Evolutionary conservation across 2,329 filamentous ascomycete species (phyloP).

Genomic region (Ceratocystis destructans): DNA sequence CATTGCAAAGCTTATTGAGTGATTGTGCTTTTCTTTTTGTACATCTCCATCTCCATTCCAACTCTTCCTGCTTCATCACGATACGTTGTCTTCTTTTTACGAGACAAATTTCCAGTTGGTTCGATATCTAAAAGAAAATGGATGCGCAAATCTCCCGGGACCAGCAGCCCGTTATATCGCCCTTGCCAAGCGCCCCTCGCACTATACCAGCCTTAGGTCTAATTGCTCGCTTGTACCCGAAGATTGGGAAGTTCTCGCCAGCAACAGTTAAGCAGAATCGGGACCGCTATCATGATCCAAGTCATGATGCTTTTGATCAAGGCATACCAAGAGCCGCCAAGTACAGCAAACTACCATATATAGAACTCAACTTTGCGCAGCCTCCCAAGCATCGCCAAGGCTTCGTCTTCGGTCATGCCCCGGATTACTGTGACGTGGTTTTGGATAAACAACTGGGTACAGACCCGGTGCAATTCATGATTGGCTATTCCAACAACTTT

Average conservation of each 20-base stretch:
- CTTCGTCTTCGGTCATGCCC: conserved; percentile 6
- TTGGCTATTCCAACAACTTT: conserved; percentile 7
- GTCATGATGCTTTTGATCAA: not conserved
- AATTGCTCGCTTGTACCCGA: conserved; percentile 8
- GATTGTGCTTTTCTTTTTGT: not conserved
- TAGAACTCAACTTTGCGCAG: conserved; percentile 4
- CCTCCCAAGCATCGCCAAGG: conserved; percentile 10
- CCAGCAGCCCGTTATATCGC: not conserved
- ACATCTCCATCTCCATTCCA: not conserved
- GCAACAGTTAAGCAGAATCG: not conserved
- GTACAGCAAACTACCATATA: not conserved
- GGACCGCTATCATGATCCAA: conserved; percentile 5
- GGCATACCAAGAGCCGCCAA: not conserved
- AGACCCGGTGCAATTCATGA: conserved; percentile 6
- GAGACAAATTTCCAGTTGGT: not conserved
- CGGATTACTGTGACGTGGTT: conserved; percentile 1
- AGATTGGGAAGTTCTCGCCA: not conserved
- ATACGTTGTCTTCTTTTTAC: too few species aligned
- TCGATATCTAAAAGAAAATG: not conserved
- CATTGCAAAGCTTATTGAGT: not conserved
- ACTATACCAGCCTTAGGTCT: not conserved
- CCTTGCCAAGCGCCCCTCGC: not conserved
- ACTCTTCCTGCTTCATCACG: not conserved
- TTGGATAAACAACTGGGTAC: conserved; percentile 2
- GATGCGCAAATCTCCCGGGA: not conserved